Percentiles rank a stretch among this genome's conserved stretches.
These are phyloP conservation scores for Arthroderma uncinatum DNA, from an alignment of 2,329 filamentous ascomycete species.

Conservation along the genomic window DNA sequence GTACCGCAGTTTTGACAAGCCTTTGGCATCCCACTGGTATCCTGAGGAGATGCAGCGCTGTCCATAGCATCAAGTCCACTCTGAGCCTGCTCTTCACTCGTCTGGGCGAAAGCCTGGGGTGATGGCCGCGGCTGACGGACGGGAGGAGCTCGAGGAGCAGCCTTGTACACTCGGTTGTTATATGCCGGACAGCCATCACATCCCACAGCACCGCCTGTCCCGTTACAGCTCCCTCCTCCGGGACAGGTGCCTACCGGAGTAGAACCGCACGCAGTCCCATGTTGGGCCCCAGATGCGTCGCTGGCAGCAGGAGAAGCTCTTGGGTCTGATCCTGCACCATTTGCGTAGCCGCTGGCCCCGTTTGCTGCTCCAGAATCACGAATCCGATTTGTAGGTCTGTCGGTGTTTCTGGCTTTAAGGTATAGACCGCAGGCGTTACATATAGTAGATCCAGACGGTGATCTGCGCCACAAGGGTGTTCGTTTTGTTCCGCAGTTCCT, in stretches of 20 bases:
- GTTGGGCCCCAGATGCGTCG: constrained; percentile 21
- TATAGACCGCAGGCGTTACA: constrained; percentile 97
- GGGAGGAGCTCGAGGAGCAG: constrained; percentile 44
- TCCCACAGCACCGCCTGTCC: constrained; percentile 86
- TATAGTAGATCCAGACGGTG: constrained; percentile 84
- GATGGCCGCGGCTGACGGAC: constrained; percentile 24
- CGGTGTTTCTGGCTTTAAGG: constrained; percentile 81
- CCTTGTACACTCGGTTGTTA: constrained; percentile 92
- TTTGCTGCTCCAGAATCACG: constrained; percentile 45
- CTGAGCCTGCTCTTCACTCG: constrained; percentile 13
- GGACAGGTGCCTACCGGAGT: constrained; percentile 72
- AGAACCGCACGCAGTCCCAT: constrained; percentile 27
- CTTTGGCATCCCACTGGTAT: constrained; percentile 51
- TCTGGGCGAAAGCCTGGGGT: constrained; percentile 22
- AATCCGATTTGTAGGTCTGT: constrained; percentile 81
- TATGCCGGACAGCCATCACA: constrained; percentile 94
- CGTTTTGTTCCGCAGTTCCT: constrained; percentile 93
- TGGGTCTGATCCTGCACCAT: constrained; percentile 8
- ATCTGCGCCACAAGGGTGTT: constrained; percentile 89
- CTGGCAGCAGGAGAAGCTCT: constrained; percentile 26
- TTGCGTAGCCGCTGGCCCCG: constrained; percentile 17
- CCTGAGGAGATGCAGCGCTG: constrained; percentile 17
- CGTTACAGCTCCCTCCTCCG: constrained; percentile 88
- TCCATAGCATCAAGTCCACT: constrained; percentile 18
- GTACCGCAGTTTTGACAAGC: constrained; percentile 96